Evolutionary conservation across 2,329 filamentous ascomycete genomes (phyloP), one percentile per base, ranked within the genome.

Genomic region (Penicillium sp.): DNA sequence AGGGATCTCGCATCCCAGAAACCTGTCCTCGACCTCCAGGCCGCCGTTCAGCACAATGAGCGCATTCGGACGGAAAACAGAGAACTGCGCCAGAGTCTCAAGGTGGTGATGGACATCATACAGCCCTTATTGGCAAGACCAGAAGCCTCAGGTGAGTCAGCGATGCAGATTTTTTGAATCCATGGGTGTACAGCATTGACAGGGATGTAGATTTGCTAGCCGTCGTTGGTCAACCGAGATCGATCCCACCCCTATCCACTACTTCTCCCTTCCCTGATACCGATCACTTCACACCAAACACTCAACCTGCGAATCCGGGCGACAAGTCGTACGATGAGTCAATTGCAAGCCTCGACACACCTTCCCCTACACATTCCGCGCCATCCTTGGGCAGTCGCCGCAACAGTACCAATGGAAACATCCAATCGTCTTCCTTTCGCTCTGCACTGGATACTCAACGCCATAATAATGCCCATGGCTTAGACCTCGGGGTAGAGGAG

Each of bases 11-110:
- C 89, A 51, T 87, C 82, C 51, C 88, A 91, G 73, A 86, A 92
- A 70, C 90, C 90, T 0, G 92, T 91, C 63, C 86, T 90, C 67
- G 91, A 96, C 67, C 81, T 96, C 17, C 90, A 95, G 71, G 79
- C 84, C 23, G 89, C 85, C 8, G 72, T 93, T 49, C 80, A 84
- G 26, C 86, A 91, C 71, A 92, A 91, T 75, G 88, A 93, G 66
- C 81, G 82, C 12, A 84, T 91, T 46, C 84, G 91, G 74, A 83
- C 84, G 26, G 90, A 96, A 74, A 93, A 94, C 75, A 83, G 84
- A 54, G 88, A 92, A 58, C 87, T 95, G 58, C 87, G 85, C 65
- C 80, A 83, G 66, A 82, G 85, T 26, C 74, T 96, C 60, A 80
- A 84, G 50, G 79, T 81, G 26, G 82, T 91, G 32, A 73, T 91